A percentile compares a stretch with the other conserved stretches of the same genome.
Evolutionary conservation across 169 alveolate species (phyloP).

Genomic region (Cryptosporidium ubiquitum): DNA sequence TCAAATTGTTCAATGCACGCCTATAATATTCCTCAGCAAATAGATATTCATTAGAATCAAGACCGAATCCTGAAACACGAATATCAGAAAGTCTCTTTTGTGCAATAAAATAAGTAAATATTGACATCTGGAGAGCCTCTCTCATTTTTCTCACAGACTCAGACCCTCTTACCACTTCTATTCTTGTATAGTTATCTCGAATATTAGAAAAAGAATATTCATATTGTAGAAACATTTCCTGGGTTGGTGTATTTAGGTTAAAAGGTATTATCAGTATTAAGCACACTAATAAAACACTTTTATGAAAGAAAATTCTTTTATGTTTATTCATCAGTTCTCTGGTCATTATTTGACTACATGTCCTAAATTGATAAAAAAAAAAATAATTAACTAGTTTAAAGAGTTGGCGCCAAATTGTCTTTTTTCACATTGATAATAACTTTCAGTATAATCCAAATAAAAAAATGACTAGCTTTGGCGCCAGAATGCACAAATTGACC

Average conservation of each 20-base stretch:
- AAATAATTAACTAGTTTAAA: neutral
- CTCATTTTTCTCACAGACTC: neutral
- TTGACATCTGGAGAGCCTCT: constrained; percentile 4
- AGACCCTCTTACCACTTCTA: constrained; percentile 23
- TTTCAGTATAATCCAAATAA: too few relatives aligned
- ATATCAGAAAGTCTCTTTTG: constrained; percentile 22
- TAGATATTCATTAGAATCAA: neutral
- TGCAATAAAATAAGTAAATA: constrained; percentile 6
- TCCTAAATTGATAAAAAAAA: neutral
- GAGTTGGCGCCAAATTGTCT: neutral
- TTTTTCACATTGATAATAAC: too few relatives aligned
- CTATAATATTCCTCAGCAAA: neutral
- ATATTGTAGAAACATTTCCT: neutral
- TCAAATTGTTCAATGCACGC: constrained; percentile 1
- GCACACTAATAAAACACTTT: neutral
- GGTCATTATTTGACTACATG: neutral
- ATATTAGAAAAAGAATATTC: neutral
- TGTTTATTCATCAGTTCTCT: neutral
- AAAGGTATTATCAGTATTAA: neutral
- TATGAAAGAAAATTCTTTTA: neutral
- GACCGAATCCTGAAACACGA: neutral
- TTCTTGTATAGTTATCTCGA: constrained; percentile 13
- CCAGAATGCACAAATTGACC: neutral
- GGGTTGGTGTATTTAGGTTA: neutral
- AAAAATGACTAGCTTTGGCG: neutral